Evolutionary conservation across 441 rosid species (phyloP).

Genomic region (Populus hybrid): DNA sequence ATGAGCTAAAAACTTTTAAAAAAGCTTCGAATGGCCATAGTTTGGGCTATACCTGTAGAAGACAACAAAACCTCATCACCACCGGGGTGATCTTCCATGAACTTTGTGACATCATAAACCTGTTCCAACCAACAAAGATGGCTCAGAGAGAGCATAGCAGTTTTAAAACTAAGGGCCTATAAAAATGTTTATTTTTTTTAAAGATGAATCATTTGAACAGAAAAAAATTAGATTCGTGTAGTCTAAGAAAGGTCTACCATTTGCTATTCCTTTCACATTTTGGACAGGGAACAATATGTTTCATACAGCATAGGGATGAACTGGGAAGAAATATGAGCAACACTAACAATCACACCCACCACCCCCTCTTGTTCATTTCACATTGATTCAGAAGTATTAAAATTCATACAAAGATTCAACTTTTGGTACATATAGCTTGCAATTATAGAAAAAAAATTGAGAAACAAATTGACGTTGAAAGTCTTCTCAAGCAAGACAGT

Average conservation of each 20-base stretch:
- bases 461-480: not conserved
- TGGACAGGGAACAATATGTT: not conserved
- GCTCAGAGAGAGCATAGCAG: not conserved
- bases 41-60: slow-evolving; percentile 52
- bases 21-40: not conserved
- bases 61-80: slow-evolving; percentile 87
- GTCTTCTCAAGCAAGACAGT: not conserved
- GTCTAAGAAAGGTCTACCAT: not conserved
- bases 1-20: not conserved
- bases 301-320: not conserved
- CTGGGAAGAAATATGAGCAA: not conserved
- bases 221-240: not conserved
- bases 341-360: not conserved
- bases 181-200: too few relatives aligned
- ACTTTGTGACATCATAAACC: slow-evolving; percentile 87
- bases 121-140: slow-evolving; percentile 18
- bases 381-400: too few relatives aligned
- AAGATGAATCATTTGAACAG: not conserved
- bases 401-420: not conserved
- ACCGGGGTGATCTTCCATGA: slow-evolving; percentile 95
- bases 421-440: not conserved
- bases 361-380: not conserved
- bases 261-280: not conserved
- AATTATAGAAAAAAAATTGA: not conserved
- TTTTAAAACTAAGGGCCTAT: too few relatives aligned